phyloP scores from a whole-genome alignment of 73 alveolate genomes.

The Tetrahymena borealis region DNA sequence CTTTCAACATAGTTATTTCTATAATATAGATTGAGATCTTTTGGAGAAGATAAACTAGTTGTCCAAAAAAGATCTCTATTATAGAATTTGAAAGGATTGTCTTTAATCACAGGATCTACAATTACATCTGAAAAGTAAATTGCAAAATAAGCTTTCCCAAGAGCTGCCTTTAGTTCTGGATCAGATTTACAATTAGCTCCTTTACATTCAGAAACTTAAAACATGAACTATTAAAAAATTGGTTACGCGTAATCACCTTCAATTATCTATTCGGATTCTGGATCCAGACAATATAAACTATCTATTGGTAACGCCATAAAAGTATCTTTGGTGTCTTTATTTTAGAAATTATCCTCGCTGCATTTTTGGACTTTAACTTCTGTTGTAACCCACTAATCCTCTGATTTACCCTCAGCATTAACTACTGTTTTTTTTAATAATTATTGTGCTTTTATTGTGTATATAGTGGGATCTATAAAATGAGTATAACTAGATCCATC shows the following conservation, averaged over 20 bases:
- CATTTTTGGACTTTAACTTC: background rate
- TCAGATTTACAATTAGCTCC: background rate
- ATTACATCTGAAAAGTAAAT: background rate
- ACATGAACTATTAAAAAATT: background rate
- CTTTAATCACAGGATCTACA: background rate
- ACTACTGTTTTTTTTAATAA: background rate
- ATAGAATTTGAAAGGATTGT: background rate
- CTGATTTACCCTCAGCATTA: background rate
- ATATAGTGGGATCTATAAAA: background rate
- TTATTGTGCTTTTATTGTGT: background rate
- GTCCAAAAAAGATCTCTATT: background rate
- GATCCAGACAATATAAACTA: background rate
- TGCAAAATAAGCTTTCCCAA: background rate
- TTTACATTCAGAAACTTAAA: background rate
- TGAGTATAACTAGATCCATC: background rate
- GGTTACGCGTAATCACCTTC: background rate
- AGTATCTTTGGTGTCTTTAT: background rate
- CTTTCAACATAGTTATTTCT: background rate
- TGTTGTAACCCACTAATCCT: background rate
- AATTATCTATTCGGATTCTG: background rate
- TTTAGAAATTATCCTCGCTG: background rate
- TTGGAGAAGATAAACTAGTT: background rate
- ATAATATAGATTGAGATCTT: background rate
- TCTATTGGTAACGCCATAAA: background rate
- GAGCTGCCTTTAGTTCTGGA: background rate